Evolutionary conservation across 1,139 yeast species (phyloP), one percentile per base, ranked within the genome.

Genomic region (Debaryomyces psychrophilus): DNA sequence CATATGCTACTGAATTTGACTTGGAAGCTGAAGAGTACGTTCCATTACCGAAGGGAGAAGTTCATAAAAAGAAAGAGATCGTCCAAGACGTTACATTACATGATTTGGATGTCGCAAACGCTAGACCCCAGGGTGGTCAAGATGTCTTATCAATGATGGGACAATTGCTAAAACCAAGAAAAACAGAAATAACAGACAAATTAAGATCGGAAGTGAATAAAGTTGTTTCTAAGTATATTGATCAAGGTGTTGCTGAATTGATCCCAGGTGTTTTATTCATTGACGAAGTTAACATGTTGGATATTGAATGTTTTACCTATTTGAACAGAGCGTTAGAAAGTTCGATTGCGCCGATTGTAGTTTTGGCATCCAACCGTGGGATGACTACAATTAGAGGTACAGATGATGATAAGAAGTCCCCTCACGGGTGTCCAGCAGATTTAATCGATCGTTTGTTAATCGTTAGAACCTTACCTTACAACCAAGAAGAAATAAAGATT

Each of bases 121-220:
- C 99, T 1, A 82, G 92, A 60, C 99, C 99, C 11, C 98, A 93
- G 70, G 99, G 99, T 54, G 99, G 99, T 27, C 99, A 95, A 70
- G 99, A 93, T 64, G 96, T 95, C 43, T 79, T 93, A 63, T 90
- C 97, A 7, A 90, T 95, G 96, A 93, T 93, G 99, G 98, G 98
- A 37, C 99, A 93, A 71, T 76, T 93, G 54, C 78, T 93, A 75
- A 93, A 92, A 71, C 98, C 98, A 47, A 86, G 88, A 59, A 93
- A 93, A 73, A 93, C 99, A n/a, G 99, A 93, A 69, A 93, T 93
- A 61, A 95, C 99, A 38, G 99, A 93, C 61, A 93, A 95, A 67
- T 79, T 93, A 63, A 83, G 99, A 66, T 74, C 78, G 37, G 99
- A 93, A 70, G 97, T 93, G 55, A 92, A 93, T 73, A 90, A 89